phyloP scores from a whole-genome alignment of 805 yeast genomes.

The Hanseniaspora nectarophila region DNA sequence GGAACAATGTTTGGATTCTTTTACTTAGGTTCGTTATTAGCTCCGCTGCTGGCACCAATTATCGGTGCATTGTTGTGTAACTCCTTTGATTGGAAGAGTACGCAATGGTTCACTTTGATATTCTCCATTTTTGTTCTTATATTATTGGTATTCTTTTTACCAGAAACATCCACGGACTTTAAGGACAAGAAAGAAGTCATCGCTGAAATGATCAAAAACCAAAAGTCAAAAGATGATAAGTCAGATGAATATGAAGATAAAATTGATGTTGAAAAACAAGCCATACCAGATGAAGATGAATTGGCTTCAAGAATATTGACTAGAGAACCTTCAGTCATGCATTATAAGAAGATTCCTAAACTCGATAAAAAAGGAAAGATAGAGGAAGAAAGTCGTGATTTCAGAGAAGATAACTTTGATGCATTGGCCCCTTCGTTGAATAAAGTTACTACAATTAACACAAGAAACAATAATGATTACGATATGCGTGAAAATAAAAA shows the following conservation, averaged over 20 bases:
- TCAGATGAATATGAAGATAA: constrained; percentile 20
- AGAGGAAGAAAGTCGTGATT: constrained; percentile 17
- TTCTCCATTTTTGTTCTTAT: constrained; percentile 44
- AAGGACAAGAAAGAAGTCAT: constrained; percentile 32
- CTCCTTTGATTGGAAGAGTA: constrained; percentile 77
- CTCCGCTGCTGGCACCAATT: constrained; percentile 71
- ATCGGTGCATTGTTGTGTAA: constrained; percentile 63
- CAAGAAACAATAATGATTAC: constrained; percentile 20
- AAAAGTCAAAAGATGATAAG: constrained; percentile 35
- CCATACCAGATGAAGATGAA: not conserved
- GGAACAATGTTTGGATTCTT: constrained; percentile 71
- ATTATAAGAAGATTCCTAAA: constrained; percentile 7
- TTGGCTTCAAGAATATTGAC: constrained; percentile 10
- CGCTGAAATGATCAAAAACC: constrained; percentile 35
- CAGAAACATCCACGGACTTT: constrained; percentile 60
- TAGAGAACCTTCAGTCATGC: constrained; percentile 14
- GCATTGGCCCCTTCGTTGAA: constrained; percentile 22
- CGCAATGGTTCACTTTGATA: constrained; percentile 73
- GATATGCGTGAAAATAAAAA: not conserved
- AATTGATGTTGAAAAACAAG: constrained; percentile 4
- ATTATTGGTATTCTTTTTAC: constrained; percentile 44
- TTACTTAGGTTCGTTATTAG: constrained; percentile 69
- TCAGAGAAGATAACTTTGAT: constrained; percentile 19
- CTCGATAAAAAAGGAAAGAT: not conserved
- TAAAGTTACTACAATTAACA: constrained; percentile 17